phyloP scores from a whole-genome alignment of 345 rosid genomes.

The Hirschfeldia incana region DNA sequence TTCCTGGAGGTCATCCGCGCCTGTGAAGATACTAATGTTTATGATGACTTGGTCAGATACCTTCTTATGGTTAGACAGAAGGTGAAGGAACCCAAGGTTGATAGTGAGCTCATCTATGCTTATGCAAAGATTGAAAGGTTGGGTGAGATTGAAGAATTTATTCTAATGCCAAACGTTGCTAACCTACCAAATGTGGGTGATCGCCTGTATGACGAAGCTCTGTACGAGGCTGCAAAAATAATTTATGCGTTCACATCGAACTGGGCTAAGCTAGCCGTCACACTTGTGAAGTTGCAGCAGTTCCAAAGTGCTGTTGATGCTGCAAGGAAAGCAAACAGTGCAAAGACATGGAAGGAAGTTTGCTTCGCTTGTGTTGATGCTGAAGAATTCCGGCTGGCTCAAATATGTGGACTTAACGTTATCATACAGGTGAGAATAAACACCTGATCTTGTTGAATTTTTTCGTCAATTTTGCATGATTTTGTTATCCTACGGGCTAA shows the following conservation, averaged over 20 bases:
- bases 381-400: conserved; percentile 97
- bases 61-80: conserved; percentile 98
- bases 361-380: conserved; percentile 99
- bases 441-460: neutral
- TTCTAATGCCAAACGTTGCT: conserved; percentile 98
- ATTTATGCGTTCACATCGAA: conserved; percentile 91
- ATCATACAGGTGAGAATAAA: conserved; percentile 69
- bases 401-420: conserved; percentile 94
- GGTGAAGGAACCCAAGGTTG: conserved; percentile 96
- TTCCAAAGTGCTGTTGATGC: conserved; percentile 99
- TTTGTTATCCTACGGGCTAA: conserved; percentile 3
- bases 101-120: conserved; percentile 92
- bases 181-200: conserved; percentile 97
- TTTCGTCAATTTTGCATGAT: conserved; percentile 3
- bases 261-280: conserved; percentile 97
- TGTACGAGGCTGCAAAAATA: conserved; percentile 97
- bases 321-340: conserved; percentile 98
- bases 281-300: conserved; percentile 90
- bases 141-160: conserved; percentile 91
- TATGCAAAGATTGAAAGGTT: conserved; percentile 96
- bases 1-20: conserved; percentile 78
- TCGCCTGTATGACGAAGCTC: conserved; percentile 84
- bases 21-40: conserved; percentile 74
- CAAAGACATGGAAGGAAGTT: conserved; percentile 99
- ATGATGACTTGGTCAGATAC: conserved; percentile 94